These are phyloP conservation scores for Raphanus raphanistrum DNA, from an alignment of 345 rosid species.

Conservation along the genomic window DNA sequence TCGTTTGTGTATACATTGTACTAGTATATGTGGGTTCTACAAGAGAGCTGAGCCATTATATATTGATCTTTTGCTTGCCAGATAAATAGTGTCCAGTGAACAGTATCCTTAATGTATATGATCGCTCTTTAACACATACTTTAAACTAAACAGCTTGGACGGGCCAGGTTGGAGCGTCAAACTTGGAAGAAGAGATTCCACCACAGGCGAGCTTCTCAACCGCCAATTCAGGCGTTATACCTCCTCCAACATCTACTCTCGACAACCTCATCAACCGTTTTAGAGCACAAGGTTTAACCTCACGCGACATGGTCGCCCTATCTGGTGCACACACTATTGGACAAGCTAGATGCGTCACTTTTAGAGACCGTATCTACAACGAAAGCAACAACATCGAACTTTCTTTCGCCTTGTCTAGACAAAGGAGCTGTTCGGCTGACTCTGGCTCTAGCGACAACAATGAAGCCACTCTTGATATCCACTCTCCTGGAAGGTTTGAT, in stretches of 20 bases:
- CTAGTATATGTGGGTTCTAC: no score
- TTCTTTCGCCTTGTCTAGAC: slow-evolving; percentile 45
- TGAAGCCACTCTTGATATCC: slow-evolving; percentile 41
- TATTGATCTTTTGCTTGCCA: no score
- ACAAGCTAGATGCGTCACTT: slow-evolving; percentile 46
- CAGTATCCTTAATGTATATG: not conserved
- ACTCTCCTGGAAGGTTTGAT: slow-evolving; percentile 47
- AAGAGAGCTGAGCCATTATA: no score
- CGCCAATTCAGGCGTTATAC: slow-evolving; percentile 65
- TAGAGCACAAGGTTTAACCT: slow-evolving; percentile 53
- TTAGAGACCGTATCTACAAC: slow-evolving; percentile 50
- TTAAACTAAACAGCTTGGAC: not conserved
- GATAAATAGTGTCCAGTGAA: not conserved
- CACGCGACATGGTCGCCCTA: slow-evolving; percentile 78
- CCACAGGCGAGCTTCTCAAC: slow-evolving; percentile 50
- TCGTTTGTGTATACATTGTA: not conserved
- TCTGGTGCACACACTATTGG: slow-evolving; percentile 75
- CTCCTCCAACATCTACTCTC: slow-evolving; percentile 53
- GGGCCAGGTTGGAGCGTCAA: not conserved
- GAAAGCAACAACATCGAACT: slow-evolving; percentile 49
- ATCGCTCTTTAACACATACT: not conserved
- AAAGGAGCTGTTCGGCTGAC: slow-evolving; percentile 39
- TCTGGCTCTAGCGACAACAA: slow-evolving; percentile 45
- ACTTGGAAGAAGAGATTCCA: slow-evolving; percentile 57
- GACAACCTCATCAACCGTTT: slow-evolving; percentile 57